phyloP scores from a whole-genome alignment of 2,329 filamentous ascomycete species.

The Fusarium irregulare region DNA sequence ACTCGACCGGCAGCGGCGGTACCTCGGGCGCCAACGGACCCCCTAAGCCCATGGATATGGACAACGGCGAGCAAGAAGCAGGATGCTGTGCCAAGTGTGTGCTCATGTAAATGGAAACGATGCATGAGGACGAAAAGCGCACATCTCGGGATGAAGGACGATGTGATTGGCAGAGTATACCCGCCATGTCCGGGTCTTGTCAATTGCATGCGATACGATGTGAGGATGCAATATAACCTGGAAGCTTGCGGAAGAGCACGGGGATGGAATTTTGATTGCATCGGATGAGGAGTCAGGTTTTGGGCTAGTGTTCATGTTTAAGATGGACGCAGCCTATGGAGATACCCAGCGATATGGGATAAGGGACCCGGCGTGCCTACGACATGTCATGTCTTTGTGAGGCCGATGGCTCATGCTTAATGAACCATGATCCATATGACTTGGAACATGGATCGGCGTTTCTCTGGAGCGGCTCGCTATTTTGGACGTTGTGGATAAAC shows the following conservation, averaged over 20 bases:
- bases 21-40: conserved; percentile 71
- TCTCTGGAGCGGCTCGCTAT: conserved; percentile 41
- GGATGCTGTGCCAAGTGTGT: conserved; percentile 90
- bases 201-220: conserved; percentile 25
- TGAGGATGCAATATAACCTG: conserved; percentile 36
- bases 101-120: conserved; percentile 75
- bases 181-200: conserved; percentile 23
- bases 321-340: conserved; percentile 39
- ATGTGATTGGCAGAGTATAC: conserved; percentile 22
- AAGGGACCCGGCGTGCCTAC: conserved; percentile 30
- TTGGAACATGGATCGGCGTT: conserved; percentile 43
- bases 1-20: conserved; percentile 76
- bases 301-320: conserved; percentile 47
- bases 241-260: conserved; percentile 35
- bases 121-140: conserved; percentile 25
- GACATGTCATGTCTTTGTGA: conserved; percentile 36
- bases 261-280: conserved; percentile 50
- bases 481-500: conserved; percentile 44
- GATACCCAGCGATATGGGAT: conserved; percentile 38
- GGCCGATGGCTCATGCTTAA: conserved; percentile 40
- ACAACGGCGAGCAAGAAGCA: conserved; percentile 72
- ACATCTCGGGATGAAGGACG: conserved; percentile 19
- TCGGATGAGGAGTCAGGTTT: conserved; percentile 54
- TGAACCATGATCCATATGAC: conserved; percentile 42
- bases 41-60: conserved; percentile 81